phyloP scores from a whole-genome alignment of 2,329 filamentous ascomycete genomes.

The Chalaropsis thielavioides region DNA sequence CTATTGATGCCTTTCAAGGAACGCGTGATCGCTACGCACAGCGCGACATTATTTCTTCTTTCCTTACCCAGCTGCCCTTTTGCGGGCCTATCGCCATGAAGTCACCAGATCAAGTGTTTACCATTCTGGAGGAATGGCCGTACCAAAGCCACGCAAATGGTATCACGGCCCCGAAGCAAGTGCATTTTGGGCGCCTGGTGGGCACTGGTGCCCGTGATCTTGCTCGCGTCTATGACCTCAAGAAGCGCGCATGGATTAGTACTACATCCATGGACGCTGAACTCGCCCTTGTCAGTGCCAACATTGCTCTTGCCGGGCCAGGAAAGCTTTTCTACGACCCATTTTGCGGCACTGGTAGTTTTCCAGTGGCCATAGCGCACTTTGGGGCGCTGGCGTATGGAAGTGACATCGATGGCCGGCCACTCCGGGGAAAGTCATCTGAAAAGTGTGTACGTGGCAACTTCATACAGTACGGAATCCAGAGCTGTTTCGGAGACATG shows the following conservation, averaged over 20 bases:
- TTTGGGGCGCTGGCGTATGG: conserved; percentile 76
- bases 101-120: conserved; percentile 58
- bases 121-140: conserved; percentile 69
- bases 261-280: conserved; percentile 98
- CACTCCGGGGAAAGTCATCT: conserved; percentile 57
- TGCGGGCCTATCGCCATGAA: conserved; percentile 65
- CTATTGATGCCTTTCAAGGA: conserved; percentile 67
- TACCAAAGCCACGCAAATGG: conserved; percentile 41
- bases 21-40: conserved; percentile 50
- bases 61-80: conserved; percentile 58
- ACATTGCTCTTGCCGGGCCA: conserved; percentile 67
- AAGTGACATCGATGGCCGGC: conserved; percentile 85
- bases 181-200: conserved; percentile 58
- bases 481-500: conserved; percentile 52
- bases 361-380: conserved; percentile 77
- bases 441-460: conserved; percentile 47
- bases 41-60: conserved; percentile 64
- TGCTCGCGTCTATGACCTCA: conserved; percentile 66
- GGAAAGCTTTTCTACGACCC: conserved; percentile 88
- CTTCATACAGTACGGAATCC: conserved; percentile 68
- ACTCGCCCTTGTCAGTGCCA: conserved; percentile 78
- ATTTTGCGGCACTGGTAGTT: conserved; percentile 89
- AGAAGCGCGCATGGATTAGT: conserved; percentile 84
- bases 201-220: conserved; percentile 51
- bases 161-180: conserved; percentile 25